These are phyloP conservation scores for Croton setiger DNA, from an alignment of 441 rosid genomes.

Conservation along the genomic window DNA sequence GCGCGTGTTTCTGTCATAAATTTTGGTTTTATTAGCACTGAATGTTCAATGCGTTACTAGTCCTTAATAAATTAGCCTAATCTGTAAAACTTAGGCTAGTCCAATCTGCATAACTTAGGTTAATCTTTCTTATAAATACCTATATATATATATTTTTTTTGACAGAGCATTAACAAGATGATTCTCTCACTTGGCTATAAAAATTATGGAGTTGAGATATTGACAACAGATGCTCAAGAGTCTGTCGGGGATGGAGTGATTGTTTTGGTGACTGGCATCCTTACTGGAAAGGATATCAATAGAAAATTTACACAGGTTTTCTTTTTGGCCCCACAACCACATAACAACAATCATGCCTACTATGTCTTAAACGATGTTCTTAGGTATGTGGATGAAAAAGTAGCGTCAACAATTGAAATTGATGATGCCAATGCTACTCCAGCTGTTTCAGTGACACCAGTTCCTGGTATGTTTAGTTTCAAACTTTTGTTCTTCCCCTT, in stretches of 20 bases:
- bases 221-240: slow-evolving; percentile 88
- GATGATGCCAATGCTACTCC: slow-evolving; percentile 39
- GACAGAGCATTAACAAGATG: slow-evolving; percentile 76
- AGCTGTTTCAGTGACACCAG: slow-evolving; percentile 37
- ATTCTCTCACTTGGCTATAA: slow-evolving; percentile 71
- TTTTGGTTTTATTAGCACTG: no score
- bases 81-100: no score
- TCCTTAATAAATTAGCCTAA: no score
- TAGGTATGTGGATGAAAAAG: slow-evolving; percentile 62
- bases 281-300: slow-evolving; percentile 68
- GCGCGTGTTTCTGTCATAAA: not conserved
- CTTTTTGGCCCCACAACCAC: slow-evolving; percentile 88
- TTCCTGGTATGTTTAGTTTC: slow-evolving; percentile 48
- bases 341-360: slow-evolving; percentile 47
- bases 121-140: not conserved
- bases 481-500: not conserved
- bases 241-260: slow-evolving; percentile 77
- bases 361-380: slow-evolving; percentile 83
- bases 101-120: no score
- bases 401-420: slow-evolving; percentile 24
- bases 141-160: slow-evolving; percentile 1
- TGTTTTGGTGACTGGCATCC: slow-evolving; percentile 78
- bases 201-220: slow-evolving; percentile 67
- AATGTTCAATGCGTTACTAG: no score
- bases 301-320: slow-evolving; percentile 79